Evolutionary conservation across 2,329 filamentous ascomycete species (phyloP).

Genomic region (Mycosphaerella arachidis): DNA sequence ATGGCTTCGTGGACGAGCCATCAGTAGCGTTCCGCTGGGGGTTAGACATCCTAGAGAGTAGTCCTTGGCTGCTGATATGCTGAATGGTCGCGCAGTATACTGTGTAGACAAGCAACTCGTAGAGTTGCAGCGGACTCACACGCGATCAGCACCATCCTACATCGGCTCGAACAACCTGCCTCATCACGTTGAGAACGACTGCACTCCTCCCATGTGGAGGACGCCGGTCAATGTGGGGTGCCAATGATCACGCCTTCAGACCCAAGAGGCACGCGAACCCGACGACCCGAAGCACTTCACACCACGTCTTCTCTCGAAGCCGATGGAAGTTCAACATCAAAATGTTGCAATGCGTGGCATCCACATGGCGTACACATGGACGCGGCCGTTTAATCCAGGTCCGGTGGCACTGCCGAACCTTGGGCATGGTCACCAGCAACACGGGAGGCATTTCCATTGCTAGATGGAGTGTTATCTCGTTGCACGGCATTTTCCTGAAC

Average conservation of each 20-base stretch:
- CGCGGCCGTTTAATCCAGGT: neutral
- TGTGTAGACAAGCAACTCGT: neutral
- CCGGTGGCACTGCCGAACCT: neutral
- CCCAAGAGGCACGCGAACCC: conserved; percentile 3
- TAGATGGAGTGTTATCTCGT: neutral
- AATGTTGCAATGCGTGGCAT: conserved; percentile 7
- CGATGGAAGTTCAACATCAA: neutral
- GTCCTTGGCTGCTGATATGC: neutral
- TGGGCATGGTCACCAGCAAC: neutral
- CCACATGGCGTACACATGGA: conserved; percentile 13
- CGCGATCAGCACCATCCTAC: neutral
- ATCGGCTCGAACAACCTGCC: neutral
- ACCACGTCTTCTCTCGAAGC: neutral
- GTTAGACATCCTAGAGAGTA: neutral
- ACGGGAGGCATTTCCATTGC: neutral
- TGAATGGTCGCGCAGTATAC: neutral
- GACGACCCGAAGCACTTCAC: conserved; percentile 5
- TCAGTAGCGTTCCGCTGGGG: neutral
- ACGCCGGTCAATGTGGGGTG: neutral
- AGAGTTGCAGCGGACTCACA: neutral
- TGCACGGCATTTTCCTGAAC: conserved; percentile 6
- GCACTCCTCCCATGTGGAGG: neutral
- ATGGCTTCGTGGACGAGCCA: conserved; percentile 30
- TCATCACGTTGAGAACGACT: neutral
- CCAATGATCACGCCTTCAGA: conserved; percentile 3